These are phyloP conservation scores for Trichoderma arundinaceum DNA, from an alignment of 2,329 filamentous ascomycete species.

Conservation along the genomic window DNA sequence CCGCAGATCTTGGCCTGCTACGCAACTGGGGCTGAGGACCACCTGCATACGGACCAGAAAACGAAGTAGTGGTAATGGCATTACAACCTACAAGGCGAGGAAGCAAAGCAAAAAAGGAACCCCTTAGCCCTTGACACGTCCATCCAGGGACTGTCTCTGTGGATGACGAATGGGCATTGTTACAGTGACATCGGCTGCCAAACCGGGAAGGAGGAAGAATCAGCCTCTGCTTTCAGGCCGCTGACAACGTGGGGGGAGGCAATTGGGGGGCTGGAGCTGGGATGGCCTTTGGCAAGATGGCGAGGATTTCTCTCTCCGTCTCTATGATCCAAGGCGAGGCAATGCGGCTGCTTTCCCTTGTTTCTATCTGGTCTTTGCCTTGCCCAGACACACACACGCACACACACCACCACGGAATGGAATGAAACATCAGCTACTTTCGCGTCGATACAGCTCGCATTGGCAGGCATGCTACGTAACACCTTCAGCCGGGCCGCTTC, in stretches of 20 bases:
- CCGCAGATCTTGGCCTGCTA: conserved; percentile 8
- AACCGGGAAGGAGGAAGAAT: conserved; percentile 27
- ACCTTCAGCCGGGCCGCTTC: neutral
- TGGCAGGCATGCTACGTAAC: conserved; percentile 13
- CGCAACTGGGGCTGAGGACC: neutral
- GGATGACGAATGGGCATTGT: conserved; percentile 25
- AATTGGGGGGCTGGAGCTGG: conserved; percentile 23
- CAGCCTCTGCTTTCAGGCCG: conserved; percentile 9
- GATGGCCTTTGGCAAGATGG: neutral
- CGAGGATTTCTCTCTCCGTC: neutral
- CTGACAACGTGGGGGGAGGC: conserved; percentile 28
- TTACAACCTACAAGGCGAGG: neutral
- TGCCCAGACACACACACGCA: no score
- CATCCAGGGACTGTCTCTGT: neutral
- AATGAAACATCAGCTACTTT: no score
- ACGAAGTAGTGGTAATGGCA: no score
- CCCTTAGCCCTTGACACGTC: neutral
- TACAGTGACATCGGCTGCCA: conserved; percentile 28
- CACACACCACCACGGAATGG: no score
- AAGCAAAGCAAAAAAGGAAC: neutral
- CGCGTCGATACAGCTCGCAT: neutral
- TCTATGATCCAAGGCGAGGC: no score
- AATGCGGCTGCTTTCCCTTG: no score
- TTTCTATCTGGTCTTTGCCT: no score
- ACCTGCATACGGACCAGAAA: neutral